Evolutionary conservation across 495 filamentous ascomycete species (phyloP), one percentile per base, ranked within the genome.

Genomic region (Neurospora sublineolata): DNA sequence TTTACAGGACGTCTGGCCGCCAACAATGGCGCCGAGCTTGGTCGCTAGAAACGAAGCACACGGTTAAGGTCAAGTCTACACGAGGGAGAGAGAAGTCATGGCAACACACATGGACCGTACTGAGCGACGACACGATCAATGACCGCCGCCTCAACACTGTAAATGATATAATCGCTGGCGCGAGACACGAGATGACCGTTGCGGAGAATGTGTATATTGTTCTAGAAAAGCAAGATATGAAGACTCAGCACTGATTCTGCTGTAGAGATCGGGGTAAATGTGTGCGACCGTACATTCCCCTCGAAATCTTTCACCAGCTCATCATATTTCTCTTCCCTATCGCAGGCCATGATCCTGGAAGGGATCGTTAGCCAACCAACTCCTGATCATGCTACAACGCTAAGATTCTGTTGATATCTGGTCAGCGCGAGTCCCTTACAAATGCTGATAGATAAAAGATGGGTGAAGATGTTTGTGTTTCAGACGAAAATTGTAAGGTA

Each of bases 1-100:
- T 84, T 99, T 99, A 85, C 96, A 98, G 4, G 96, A 98, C 2
- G 95, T 99, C 81, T 99, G 95, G 23, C 95, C 95, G 69, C 95
- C 95, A 42, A 99, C 95, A 72, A 99, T 94, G 58, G 96, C 95
- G 70, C 91, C 90, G 73, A 92, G 86, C 79, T 96, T 97, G 67
- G 96, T 98, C 75, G 96, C 94, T 97, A 42, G 37, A 71, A 52
- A 67, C 16, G 27, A 41, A 10, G 23, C 41, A 37, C 67, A 36
- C 39, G 68, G 74, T 64, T 78, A 39, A 77, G 70, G 6, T 18
- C 27, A 36, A 27, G 52, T 64, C 52, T 64, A 64, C 52, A 76
- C 41, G 42, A 38, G 44, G 41, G 33, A 68, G 69, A 71, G 23
- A 72, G 42, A 23, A 41, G 69, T 60, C 76, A 74, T 69, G 71